phyloP scores from a whole-genome alignment of 1,284 basidiomycete genomes.

The Coriolopsis trogii region DNA sequence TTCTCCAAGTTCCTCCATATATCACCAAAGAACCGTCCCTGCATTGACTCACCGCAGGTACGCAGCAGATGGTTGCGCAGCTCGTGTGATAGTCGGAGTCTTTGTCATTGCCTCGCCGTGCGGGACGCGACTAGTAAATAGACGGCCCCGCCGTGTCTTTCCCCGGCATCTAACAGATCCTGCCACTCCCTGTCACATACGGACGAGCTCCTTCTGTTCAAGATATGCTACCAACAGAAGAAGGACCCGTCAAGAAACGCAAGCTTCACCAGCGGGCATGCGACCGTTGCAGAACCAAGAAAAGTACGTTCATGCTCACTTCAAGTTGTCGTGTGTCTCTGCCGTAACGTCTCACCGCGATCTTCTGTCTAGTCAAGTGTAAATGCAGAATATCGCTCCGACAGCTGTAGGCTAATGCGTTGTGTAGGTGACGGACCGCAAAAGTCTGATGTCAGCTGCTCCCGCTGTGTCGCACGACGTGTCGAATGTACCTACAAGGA shows the following conservation, averaged over 20 bases:
- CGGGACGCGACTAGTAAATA: too few species aligned
- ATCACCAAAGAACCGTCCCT: too few species aligned
- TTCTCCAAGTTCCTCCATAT: too few species aligned
- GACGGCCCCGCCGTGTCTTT: too few species aligned
- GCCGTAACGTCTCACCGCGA: not conserved
- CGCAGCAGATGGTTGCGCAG: too few species aligned
- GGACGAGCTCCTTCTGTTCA: too few species aligned
- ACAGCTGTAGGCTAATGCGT: not conserved
- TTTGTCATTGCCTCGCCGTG: too few species aligned
- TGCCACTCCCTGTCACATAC: too few species aligned
- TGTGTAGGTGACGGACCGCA: conserved; percentile 29
- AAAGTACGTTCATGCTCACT: not conserved
- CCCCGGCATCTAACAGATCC: too few species aligned
- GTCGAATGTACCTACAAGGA: conserved; percentile 79
- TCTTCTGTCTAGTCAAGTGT: conserved; percentile 1
- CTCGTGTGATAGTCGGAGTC: too few species aligned
- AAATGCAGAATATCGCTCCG: not conserved
- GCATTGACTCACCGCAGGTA: too few species aligned
- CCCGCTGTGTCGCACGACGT: conserved; percentile 76
- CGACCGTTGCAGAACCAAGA: not conserved
- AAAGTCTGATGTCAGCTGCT: conserved; percentile 68
- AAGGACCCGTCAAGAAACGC: not conserved
- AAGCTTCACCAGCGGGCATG: not conserved
- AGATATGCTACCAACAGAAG: too few species aligned
- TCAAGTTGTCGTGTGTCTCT: not conserved